Evolutionary conservation across 2,329 filamentous ascomycete species (phyloP), one percentile per base, ranked within the genome.

Genomic region (Epichloe elymi): DNA sequence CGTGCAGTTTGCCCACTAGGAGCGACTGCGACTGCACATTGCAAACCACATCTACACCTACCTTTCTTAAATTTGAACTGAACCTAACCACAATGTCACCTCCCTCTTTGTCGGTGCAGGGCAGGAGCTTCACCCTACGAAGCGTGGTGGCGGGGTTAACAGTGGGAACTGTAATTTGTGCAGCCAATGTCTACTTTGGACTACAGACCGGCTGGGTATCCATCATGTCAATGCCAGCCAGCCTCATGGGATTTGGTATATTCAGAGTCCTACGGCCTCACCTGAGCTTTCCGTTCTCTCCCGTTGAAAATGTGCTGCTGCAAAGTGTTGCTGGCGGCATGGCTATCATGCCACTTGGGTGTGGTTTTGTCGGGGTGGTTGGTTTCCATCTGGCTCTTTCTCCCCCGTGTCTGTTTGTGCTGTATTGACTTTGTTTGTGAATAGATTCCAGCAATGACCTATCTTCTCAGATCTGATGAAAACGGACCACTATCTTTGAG

Each of bases 111-210:
- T 45, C 50, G 8, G 51, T 66, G 54, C 65, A 67, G 3, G 75
- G 74, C 48, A 79, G 79, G 45, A 89, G 88, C 70, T 96, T 98
- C 69, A 97, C 93, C 0, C 52, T 84, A 26, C 84, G 93, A 51
- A 88, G 88, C 48, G 75, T 97, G 39, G 63, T 81, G 5, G 88
- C 87, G 30, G 93, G 93, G 15, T 74, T 95, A 5, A 71, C 79
- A 3, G 93, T 98, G 56, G 93, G 93, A 40, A 80, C 93, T 4
- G 74, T 97, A 51, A 95, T 97, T 61, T 93, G 87, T 63, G 95
- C 95, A 65, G 94, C 88, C 49, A 98, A 98, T 65, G 96, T 94
- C 74, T 98, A 97, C 67, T 98, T 98, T 65, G 93, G 93, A n/a
- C 74, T 98, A 35, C 93, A 97, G 70, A 94, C 88, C 30, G 73